A percentile compares a stretch with the other conserved stretches of the same genome.
phyloP scores from a whole-genome alignment of 202 grass and related monocot genomes.

The Bolboschoenoplectus hybrid region DNA sequence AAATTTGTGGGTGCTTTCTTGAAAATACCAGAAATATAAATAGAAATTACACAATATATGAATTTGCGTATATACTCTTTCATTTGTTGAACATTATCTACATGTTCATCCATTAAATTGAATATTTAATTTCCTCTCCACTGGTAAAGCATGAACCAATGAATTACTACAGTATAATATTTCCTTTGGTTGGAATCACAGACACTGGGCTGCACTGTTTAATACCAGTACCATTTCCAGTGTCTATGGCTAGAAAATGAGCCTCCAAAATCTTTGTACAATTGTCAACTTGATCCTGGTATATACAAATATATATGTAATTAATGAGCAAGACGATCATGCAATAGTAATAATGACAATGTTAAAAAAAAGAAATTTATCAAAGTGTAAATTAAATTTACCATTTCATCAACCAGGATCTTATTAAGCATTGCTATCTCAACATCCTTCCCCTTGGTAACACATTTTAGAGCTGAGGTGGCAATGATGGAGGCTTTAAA shows the following conservation, averaged over 20 bases:
- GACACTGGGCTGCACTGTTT: conserved; percentile 42
- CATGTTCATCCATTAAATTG: conserved; percentile 32
- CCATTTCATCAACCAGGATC: conserved; percentile 30
- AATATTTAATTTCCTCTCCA: not conserved
- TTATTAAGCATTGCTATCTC: conserved; percentile 26
- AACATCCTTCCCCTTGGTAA: conserved; percentile 13
- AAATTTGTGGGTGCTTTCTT: not conserved
- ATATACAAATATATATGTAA: not conserved
- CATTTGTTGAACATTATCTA: conserved; percentile 38
- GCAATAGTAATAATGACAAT: not conserved
- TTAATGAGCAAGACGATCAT: not conserved
- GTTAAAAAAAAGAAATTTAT: not conserved
- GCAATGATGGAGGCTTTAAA: conserved; percentile 58
- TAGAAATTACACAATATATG: not conserved
- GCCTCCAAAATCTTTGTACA: conserved; percentile 35
- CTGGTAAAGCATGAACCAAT: not conserved
- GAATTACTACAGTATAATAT: conserved; percentile 11
- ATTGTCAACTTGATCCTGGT: conserved; percentile 22
- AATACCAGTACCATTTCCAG: not conserved
- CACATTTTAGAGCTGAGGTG: conserved; percentile 53
- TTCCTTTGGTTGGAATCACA: conserved; percentile 26
- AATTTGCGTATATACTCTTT: conserved; percentile 11
- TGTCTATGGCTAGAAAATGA: conserved; percentile 19
- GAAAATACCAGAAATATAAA: not conserved
- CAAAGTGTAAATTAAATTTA: not conserved